Base-by-base conservation (phyloP, 331 rosid species). In the Stylosanthes scabra region DNA sequence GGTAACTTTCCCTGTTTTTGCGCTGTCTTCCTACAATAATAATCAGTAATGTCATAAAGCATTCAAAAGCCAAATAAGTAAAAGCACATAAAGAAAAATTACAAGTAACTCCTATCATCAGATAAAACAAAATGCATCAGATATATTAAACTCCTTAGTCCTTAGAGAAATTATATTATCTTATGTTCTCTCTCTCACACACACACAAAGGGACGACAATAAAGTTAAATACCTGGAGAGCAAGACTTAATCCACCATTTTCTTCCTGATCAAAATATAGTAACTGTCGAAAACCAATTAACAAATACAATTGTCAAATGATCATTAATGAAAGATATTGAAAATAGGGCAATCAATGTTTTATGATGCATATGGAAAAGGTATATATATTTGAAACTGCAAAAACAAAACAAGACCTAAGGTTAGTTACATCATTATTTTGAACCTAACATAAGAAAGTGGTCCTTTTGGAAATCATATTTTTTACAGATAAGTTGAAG, bases 201-300 rank as follows among this genome's bases (percentile, higher is more conserved):
- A 34, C 13, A 12, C 47, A 11, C 10, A 4, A 12, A 4, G 46
- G 20, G 52, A 27, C 71, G 44, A 80, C 59, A 14, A 7, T 52
- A 52, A n/a, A n/a, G 79, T 52, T 47, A 46, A 72, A 55, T 86
- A 95, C 99, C 97, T 95, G 99, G 71, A 95, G 86, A 56, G 94
- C 95, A 76, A 95, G 96, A 78, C 97, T 90, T 78, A 95, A 76
- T 76, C 99, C 99, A 59, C 92, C 83, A 50, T 70, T 90, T 73
- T 85, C 97, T 68, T 88, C 99, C 76, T 75, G 96, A 79, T 95
- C 98, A 75, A 95, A 95, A 83, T 90, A 88, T 68, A 95, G 54
- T 66, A 92, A 83, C 99, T 95, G 89, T 41, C 44, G 79, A 79
- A 78, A 29, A 74, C 3, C 28, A 80, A 28, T 45, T 15, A 47